Evolutionary conservation across 75 land plant genomes (phyloP), one percentile per base, ranked within the genome.

Genomic region (Ceratopteris richardii): DNA sequence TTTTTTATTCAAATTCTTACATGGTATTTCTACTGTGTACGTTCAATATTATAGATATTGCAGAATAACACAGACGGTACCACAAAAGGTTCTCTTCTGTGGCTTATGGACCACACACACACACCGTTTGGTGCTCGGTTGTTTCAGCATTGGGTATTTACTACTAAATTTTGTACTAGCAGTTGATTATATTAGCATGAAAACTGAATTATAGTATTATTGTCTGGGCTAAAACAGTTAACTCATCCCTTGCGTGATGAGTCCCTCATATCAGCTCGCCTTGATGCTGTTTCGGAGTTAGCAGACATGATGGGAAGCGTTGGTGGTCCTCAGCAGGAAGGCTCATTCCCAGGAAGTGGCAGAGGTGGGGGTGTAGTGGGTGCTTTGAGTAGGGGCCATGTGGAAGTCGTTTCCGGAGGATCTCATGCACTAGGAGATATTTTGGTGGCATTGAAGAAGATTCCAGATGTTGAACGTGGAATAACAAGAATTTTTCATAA

Each of bases 251-350:
- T 94, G 36, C 72, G 80, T 58, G 88, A 89, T 51, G 76, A 75
- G 70, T 74, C 68, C 37, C 69, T 65, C 61, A 89, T 94, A 56
- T 44, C 55, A 62, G 85, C 90, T 57, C 80, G 96, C 29, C 84
- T 89, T 64, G 96, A 89, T 70, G 98, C 96, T 25, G 98, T 94
- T 73, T 71, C 91, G 33, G 96, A 94, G 67, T 83, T 94, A 72
- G 73, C 73, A 22, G 79, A 83, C 23, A 85, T 83, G 10, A 79
- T 94, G 78, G 74, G 85, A 11, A 51, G 67, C 26, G 47, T 33
- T 44, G 67, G 54, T 59, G 62, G 22, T 41, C 62, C 66, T 23
- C 54, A 61, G 17, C 59, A 33, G 31, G 62, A 56, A 25, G 62
- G 78, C 33, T 44, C 68, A 26, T 59, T 71, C 53, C 56, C 63